A percentile compares a stretch with the other conserved stretches of the same genome.
phyloP scores from a whole-genome alignment of 2,329 filamentous ascomycete genomes.

The Fusarium duplospermum region DNA sequence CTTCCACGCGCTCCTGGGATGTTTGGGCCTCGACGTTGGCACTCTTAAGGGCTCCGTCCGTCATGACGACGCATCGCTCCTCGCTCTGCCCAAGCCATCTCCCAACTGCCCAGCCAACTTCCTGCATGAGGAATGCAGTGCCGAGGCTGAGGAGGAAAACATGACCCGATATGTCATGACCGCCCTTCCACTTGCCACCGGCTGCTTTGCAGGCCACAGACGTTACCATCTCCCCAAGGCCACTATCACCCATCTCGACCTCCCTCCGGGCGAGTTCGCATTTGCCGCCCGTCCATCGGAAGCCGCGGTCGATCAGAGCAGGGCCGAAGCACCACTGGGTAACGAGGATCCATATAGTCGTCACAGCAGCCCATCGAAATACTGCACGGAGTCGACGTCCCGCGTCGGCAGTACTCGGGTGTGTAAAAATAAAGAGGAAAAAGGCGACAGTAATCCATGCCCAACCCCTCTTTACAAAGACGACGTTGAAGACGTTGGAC shows the following conservation, averaged over 20 bases:
- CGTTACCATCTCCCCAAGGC: constrained; percentile 70
- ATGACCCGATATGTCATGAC: constrained; percentile 95
- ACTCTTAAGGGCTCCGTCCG: constrained; percentile 73
- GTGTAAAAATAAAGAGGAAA: constrained; percentile 73
- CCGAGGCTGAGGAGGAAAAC: constrained; percentile 92
- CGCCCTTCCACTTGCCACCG: constrained; percentile 89
- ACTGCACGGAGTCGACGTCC: constrained; percentile 64
- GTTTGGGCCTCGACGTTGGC: constrained; percentile 61
- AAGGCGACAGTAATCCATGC: constrained; percentile 87
- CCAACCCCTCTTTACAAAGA: constrained; percentile 97
- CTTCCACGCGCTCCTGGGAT: constrained; percentile 38
- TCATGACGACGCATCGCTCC: constrained; percentile 73
- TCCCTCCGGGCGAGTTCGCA: constrained; percentile 73
- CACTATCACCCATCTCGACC: constrained; percentile 58
- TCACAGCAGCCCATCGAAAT: constrained; percentile 78
- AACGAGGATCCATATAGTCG: constrained; percentile 82
- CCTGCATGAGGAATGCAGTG: constrained; percentile 83
- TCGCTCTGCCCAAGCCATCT: constrained; percentile 61
- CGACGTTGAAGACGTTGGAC: constrained; percentile 88
- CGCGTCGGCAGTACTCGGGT: constrained; percentile 63
- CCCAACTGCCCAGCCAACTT: constrained; percentile 72
- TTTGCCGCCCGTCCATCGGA: constrained; percentile 86
- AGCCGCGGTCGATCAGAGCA: constrained; percentile 88
- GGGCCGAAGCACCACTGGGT: constrained; percentile 99
- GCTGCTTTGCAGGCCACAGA: constrained; percentile 83